Conservation (phyloP, 2,329 filamentous ascomycete genomes). For the Amauroascus verrucosus region DNA sequence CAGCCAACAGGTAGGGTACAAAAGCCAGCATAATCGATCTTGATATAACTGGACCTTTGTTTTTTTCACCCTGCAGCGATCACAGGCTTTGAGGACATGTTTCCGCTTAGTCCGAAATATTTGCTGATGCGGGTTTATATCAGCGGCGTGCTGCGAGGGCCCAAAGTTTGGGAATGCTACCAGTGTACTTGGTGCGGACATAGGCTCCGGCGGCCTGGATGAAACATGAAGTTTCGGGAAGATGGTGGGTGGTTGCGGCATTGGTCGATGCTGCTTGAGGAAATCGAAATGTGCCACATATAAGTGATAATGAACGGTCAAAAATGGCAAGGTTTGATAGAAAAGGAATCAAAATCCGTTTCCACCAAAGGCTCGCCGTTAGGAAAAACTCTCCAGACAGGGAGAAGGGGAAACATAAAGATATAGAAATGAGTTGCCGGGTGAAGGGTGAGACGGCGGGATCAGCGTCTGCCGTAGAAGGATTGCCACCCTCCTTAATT, state of each 20-base stretch:
- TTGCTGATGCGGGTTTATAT: constrained; percentile 31
- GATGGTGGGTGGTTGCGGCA: constrained; percentile 18
- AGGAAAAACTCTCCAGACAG: constrained; percentile 6
- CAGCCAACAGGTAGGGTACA: constrained; percentile 6
- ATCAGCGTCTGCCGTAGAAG: constrained; percentile 7
- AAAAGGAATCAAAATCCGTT: constrained; percentile 11
- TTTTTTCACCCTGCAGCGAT: constrained; percentile 39
- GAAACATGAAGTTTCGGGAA: constrained; percentile 31
- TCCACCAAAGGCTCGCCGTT: constrained; percentile 10
- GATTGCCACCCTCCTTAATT: constrained; percentile 10
- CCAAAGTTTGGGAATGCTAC: constrained; percentile 27
- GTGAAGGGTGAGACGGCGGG: background rate
- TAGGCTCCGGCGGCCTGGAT: constrained; percentile 26
- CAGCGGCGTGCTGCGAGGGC: constrained; percentile 21
- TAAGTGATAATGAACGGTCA: constrained; percentile 1
- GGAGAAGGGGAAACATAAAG: constrained; percentile 16
- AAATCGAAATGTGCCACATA: background rate
- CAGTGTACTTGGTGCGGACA: constrained; percentile 27
- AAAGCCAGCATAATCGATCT: background rate
- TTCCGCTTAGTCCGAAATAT: constrained; percentile 37
- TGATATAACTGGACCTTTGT: constrained; percentile 30
- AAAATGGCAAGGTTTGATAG: constrained; percentile 5
- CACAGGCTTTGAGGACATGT: constrained; percentile 37
- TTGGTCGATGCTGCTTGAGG: constrained; percentile 11
- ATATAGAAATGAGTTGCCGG: constrained; percentile 14